Percentiles rank a stretch among this genome's conserved stretches.
These are phyloP conservation scores for Aspergillus transmontanensis DNA, from an alignment of 2,329 filamentous ascomycete genomes.

Conservation along the genomic window DNA sequence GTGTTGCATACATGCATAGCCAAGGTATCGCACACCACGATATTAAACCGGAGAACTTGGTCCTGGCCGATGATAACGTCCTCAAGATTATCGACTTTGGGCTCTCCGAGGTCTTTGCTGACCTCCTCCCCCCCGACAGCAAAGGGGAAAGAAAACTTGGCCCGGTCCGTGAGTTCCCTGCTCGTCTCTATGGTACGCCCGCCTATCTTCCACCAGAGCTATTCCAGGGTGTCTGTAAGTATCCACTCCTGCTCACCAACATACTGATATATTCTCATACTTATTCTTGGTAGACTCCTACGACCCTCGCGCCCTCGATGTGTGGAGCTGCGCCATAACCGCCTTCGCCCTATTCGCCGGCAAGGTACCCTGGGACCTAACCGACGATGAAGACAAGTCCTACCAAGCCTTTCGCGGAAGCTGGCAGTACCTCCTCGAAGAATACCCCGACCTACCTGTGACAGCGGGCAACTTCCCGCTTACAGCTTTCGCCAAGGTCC, in stretches of 20 bases:
- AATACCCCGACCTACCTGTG: too few relatives aligned
- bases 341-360: constrained; percentile 74
- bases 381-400: constrained; percentile 52
- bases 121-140: constrained; percentile 38
- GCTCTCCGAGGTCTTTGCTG: constrained; percentile 81
- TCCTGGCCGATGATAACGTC: constrained; percentile 76
- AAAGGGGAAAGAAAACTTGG: not conserved
- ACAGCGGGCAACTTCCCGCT: not conserved
- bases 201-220: constrained; percentile 78
- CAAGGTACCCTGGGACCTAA: constrained; percentile 68
- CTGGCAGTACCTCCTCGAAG: not conserved
- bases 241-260: constrained; percentile 24
- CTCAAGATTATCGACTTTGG: constrained; percentile 93
- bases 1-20: constrained; percentile 77
- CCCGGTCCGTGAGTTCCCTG: not conserved
- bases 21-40: constrained; percentile 89
- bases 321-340: constrained; percentile 84
- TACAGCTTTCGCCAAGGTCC: not conserved
- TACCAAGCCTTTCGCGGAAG: constrained; percentile 42
- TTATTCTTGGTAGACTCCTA: constrained; percentile 49
- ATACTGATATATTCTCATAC: not conserved
- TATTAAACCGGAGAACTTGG: constrained; percentile 85
- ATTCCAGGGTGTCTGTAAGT: constrained; percentile 56
- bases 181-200: constrained; percentile 48
- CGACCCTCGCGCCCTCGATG: constrained; percentile 78